A percentile compares a stretch with the other conserved stretches of the same genome.
Conservation (phyloP, 1,284 basidiomycete species). For the Cryptococcus sp. region DNA sequence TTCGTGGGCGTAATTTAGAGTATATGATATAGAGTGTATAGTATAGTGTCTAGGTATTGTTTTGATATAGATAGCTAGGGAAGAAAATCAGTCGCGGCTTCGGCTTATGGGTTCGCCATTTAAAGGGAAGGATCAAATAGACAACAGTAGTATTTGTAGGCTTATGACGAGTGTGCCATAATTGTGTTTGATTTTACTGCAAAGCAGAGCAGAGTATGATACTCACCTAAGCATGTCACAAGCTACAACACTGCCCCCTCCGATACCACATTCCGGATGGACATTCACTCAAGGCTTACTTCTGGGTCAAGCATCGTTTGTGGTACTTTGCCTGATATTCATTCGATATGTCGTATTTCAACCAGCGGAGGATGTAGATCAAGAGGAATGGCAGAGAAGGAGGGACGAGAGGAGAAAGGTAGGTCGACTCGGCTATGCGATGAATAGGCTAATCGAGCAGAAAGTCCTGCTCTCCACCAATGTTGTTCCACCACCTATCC, state of each 20-base stretch:
- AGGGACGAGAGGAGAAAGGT: constrained; percentile 40
- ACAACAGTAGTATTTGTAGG: no score
- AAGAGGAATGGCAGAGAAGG: constrained; percentile 26
- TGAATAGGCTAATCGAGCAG: constrained; percentile 8
- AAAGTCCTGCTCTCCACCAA: constrained; percentile 39
- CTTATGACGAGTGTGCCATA: no score
- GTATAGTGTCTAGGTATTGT: not conserved
- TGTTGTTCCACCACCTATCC: constrained; percentile 41
- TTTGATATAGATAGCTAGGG: not conserved
- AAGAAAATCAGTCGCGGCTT: constrained; percentile 7
- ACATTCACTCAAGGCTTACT: constrained; percentile 56
- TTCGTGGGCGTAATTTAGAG: not conserved
- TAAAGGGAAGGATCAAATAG: no score
- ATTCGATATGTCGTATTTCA: constrained; percentile 56
- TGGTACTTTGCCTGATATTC: constrained; percentile 48
- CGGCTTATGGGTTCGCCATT: no score
- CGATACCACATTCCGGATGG: constrained; percentile 19
- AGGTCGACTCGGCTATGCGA: constrained; percentile 3
- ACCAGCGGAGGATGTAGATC: constrained; percentile 44
- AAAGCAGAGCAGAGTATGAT: no score
- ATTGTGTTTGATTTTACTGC: no score
- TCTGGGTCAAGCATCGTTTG: constrained; percentile 52
- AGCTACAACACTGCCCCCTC: not conserved
- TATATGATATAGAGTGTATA: not conserved
- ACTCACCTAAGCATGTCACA: no score